A percentile compares a stretch with the other conserved stretches of the same genome.
phyloP scores from a whole-genome alignment of 108 stramenopile genomes.

The Asterionellopsis glacialis region DNA sequence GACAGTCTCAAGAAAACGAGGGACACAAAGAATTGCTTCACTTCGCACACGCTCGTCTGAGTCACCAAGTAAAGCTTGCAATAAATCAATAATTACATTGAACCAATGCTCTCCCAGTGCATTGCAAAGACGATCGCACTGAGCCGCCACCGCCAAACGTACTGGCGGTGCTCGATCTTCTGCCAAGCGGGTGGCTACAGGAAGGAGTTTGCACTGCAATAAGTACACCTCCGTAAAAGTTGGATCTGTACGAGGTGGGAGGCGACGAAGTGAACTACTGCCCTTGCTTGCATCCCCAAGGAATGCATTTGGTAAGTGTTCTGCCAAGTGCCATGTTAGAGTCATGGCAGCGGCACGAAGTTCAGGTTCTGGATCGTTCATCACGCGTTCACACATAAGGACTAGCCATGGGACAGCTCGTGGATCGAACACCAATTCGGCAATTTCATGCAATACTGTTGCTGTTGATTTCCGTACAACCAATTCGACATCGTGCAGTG shows the following conservation, averaged over 20 bases:
- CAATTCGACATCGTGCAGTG: constrained; percentile 85
- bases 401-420: constrained; percentile 85
- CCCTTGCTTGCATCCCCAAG: constrained; percentile 86
- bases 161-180: constrained; percentile 82
- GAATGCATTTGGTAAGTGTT: constrained; percentile 88
- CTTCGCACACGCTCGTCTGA: constrained; percentile 77
- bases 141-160: constrained; percentile 80
- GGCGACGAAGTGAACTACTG: constrained; percentile 67
- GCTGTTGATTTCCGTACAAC: constrained; percentile 84
- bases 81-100: constrained; percentile 84
- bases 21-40: constrained; percentile 83
- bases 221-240: constrained; percentile 87
- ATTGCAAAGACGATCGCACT: constrained; percentile 79
- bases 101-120: constrained; percentile 89
- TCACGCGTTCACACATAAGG: constrained; percentile 87
- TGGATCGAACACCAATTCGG: constrained; percentile 78
- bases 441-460: constrained; percentile 83
- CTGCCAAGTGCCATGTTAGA: constrained; percentile 84
- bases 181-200: constrained; percentile 82
- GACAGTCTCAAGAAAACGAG: constrained; percentile 70
- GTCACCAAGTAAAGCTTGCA: constrained; percentile 74
- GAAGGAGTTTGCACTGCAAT: constrained; percentile 84
- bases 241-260: constrained; percentile 76
- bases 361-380: constrained; percentile 90
- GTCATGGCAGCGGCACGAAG: constrained; percentile 87